These are phyloP conservation scores for Entonaema liquescens DNA, from an alignment of 495 filamentous ascomycete genomes.

Conservation along the genomic window DNA sequence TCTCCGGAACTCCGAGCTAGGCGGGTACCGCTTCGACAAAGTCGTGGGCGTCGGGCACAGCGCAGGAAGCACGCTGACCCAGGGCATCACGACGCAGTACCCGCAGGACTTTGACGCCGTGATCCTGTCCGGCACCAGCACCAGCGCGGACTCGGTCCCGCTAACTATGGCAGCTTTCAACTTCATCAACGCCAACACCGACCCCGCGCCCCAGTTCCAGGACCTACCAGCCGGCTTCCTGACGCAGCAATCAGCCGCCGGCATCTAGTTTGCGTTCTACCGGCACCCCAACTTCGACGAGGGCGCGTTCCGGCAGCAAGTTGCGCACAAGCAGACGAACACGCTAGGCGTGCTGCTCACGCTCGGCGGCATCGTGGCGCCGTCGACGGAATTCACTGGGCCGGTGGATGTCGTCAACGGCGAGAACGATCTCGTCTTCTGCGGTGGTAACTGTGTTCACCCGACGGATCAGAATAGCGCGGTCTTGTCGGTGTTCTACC, in stretches of 20 bases:
- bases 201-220: constrained; percentile 26
- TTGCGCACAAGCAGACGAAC: constrained; percentile 42
- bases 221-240: constrained; percentile 23
- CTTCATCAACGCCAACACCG: constrained; percentile 31
- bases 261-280: constrained; percentile 17
- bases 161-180: constrained; percentile 30
- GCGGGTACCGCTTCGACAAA: constrained; percentile 40
- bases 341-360: constrained; percentile 39
- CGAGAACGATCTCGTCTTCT: constrained; percentile 45
- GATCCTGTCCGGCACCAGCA: constrained; percentile 42
- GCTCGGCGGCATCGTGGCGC: constrained; percentile 11
- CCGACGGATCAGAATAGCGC: constrained; percentile 18
- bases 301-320: constrained; percentile 2
- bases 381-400: constrained; percentile 38
- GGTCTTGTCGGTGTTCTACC: neutral
- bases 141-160: constrained; percentile 10
- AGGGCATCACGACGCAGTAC: constrained; percentile 38
- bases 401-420: constrained; percentile 44
- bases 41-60: constrained; percentile 55
- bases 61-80: constrained; percentile 44
- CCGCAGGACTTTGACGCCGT: constrained; percentile 47
- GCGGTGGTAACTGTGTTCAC: constrained; percentile 40
- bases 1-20: constrained; percentile 38
- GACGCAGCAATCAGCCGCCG: constrained; percentile 15
- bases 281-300: constrained; percentile 11